Conservation (phyloP, 805 yeast genomes). For the Hagleromyces aurorensis region DNA sequence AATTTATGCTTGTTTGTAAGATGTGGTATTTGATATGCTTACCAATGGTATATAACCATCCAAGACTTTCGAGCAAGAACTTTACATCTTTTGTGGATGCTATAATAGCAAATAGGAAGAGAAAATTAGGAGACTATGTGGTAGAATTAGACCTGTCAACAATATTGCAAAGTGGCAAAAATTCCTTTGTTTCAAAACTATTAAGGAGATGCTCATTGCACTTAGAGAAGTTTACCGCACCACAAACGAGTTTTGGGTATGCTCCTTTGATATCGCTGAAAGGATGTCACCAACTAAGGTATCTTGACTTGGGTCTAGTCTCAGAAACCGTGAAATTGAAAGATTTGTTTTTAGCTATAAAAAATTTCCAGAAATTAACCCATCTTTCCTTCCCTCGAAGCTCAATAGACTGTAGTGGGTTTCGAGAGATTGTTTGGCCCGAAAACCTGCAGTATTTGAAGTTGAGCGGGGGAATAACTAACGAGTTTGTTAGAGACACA, state of each 20-base stretch:
- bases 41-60: slow-evolving; percentile 59
- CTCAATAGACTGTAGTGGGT: slow-evolving; percentile 62
- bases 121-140: slow-evolving; percentile 50
- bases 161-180: slow-evolving; percentile 85
- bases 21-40: slow-evolving; percentile 51
- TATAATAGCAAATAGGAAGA: slow-evolving; percentile 41
- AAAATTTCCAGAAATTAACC: slow-evolving; percentile 52
- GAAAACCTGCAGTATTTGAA: slow-evolving; percentile 60
- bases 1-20: slow-evolving; percentile 52
- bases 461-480: slow-evolving; percentile 83
- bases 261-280: slow-evolving; percentile 81
- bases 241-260: slow-evolving; percentile 90
- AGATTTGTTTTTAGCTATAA: slow-evolving; percentile 70
- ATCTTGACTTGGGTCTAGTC: slow-evolving; percentile 74
- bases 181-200: slow-evolving; percentile 78
- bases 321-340: slow-evolving; percentile 83
- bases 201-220: slow-evolving; percentile 66
- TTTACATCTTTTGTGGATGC: slow-evolving; percentile 68
- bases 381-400: slow-evolving; percentile 84
- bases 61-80: slow-evolving; percentile 57
- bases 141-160: slow-evolving; percentile 62
- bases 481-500: slow-evolving; percentile 63
- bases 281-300: slow-evolving; percentile 54
- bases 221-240: slow-evolving; percentile 70
- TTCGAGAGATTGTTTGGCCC: slow-evolving; percentile 58